phyloP scores from a whole-genome alignment of 495 filamentous ascomycete species.

The Podospora didyma region DNA sequence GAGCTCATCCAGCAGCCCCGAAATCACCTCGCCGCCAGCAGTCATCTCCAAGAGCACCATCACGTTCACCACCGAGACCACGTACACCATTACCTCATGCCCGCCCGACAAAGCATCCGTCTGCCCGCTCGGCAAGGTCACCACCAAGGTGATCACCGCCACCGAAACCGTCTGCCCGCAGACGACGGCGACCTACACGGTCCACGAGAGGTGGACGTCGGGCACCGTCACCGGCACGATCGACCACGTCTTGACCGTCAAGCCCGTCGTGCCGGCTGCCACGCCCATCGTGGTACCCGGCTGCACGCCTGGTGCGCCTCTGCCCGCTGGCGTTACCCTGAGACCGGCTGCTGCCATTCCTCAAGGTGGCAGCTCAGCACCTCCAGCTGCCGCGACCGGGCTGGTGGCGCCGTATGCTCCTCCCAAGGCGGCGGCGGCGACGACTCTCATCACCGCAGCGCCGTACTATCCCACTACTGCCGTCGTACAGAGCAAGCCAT shows the following conservation, averaged over 20 bases:
- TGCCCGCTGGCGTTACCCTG: too few species aligned
- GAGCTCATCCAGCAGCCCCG: not conserved
- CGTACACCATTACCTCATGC: constrained; percentile 59
- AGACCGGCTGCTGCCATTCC: too few species aligned
- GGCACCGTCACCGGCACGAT: not conserved
- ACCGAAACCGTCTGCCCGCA: constrained; percentile 22
- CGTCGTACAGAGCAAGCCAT: not conserved
- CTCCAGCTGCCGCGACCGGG: too few species aligned
- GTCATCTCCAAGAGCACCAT: too few species aligned
- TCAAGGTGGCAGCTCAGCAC: too few species aligned
- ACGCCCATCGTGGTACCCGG: not conserved
- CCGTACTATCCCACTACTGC: too few species aligned
- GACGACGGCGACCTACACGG: constrained; percentile 16
- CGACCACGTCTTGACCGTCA: not conserved
- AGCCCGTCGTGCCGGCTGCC: not conserved
- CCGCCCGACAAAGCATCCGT: constrained; percentile 51
- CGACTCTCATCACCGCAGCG: too few species aligned
- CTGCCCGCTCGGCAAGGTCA: constrained; percentile 42
- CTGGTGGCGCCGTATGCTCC: too few species aligned
- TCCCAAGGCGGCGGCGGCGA: too few species aligned
- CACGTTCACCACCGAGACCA: constrained; percentile 44
- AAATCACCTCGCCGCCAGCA: constrained; percentile 21
- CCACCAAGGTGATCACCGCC: constrained; percentile 22
- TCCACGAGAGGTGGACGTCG: not conserved
- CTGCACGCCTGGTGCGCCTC: not conserved